A percentile compares a stretch with the other conserved stretches of the same genome.
These are phyloP conservation scores for Xerocomus potaroensis DNA, from an alignment of 768 basidiomycete genomes.

Conservation along the genomic window DNA sequence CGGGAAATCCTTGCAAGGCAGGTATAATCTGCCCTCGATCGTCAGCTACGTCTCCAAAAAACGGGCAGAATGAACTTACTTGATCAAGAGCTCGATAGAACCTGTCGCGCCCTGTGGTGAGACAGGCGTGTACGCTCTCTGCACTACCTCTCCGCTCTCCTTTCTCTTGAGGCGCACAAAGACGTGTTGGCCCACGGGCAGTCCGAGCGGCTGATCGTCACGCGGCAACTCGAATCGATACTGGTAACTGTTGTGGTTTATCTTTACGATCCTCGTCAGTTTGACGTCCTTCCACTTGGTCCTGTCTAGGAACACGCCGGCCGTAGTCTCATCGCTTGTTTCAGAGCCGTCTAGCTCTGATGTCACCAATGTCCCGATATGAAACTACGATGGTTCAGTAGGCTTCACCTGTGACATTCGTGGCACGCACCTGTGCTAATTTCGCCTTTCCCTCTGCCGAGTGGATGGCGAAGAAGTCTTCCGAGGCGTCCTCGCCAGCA, in stretches of 20 bases:
- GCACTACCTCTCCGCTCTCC: constrained; percentile 41
- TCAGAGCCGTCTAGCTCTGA: neutral
- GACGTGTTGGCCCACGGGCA: constrained; percentile 59
- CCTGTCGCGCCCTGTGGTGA: constrained; percentile 40
- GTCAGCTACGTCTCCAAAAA: constrained; percentile 5
- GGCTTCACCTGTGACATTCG: neutral
- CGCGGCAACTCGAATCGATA: constrained; percentile 47
- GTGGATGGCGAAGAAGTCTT: constrained; percentile 64
- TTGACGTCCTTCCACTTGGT: constrained; percentile 46
- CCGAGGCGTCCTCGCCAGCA: constrained; percentile 57
- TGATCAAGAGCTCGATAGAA: constrained; percentile 51
- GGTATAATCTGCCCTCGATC: constrained; percentile 38
- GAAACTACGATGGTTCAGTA: constrained; percentile 29
- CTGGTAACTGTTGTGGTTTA: constrained; percentile 47
- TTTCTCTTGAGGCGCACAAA: constrained; percentile 46
- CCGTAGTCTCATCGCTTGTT: constrained; percentile 5
- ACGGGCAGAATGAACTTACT: constrained; percentile 28
- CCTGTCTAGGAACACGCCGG: constrained; percentile 38
- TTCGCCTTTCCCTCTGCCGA: constrained; percentile 45
- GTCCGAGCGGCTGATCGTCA: constrained; percentile 41
- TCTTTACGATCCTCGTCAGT: constrained; percentile 33
- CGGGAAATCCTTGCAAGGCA: constrained; percentile 33
- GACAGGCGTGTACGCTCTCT: constrained; percentile 60
- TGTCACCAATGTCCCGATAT: constrained; percentile 47
- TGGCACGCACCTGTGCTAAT: constrained; percentile 35